Evolutionary conservation across 129 eudicot species (phyloP), one percentile per base, ranked within the genome.

Genomic region (Flaveria bidentis): DNA sequence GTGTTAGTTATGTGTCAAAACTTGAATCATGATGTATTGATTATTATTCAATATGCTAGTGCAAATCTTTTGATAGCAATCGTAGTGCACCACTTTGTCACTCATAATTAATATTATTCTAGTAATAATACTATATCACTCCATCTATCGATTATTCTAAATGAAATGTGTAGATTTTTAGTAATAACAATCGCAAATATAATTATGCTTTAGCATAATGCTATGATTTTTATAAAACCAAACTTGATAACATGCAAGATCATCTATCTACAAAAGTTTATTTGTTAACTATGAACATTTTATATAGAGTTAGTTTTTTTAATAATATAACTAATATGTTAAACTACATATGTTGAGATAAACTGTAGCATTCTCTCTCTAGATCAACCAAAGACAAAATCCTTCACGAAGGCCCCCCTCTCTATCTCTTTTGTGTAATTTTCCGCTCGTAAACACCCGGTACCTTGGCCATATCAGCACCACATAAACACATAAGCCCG

Each of bases 81-180:
- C 57, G 61, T 80, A 80, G 83, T 66, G 83, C 79, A 65, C 83
- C 79, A 78, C 82, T 67, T 76, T 55, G 66, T 15, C 80, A 66
- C 53, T 41, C 50, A 62, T 75, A 28, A 33, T 39, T 75, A 28
- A 33, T 39, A 73, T 23, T 36, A 58, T 56, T 73, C 41, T 44
- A n/a, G 50, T 71, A 30, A 18, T 71, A n/a, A 3, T 51, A 71
- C 12, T 52, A 52, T 71, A 71, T 50, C 61, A 55, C 22, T 56
- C 28, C 26, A 9, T 53, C 46, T 28, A 71, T 51, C 46, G 5
- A 15, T 9, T 18, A 28, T 25, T 30, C 20, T 62, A 62, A 62
- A 26, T 63, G 69, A 30, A 14, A 62, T 5, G 30, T 17, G 14
- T 49, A 52, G 9, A 52, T 16, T 6, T n/a, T n/a, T 52, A n/a